Base-by-base conservation (phyloP, 768 basidiomycete genomes). In the Pholiota microspora region DNA sequence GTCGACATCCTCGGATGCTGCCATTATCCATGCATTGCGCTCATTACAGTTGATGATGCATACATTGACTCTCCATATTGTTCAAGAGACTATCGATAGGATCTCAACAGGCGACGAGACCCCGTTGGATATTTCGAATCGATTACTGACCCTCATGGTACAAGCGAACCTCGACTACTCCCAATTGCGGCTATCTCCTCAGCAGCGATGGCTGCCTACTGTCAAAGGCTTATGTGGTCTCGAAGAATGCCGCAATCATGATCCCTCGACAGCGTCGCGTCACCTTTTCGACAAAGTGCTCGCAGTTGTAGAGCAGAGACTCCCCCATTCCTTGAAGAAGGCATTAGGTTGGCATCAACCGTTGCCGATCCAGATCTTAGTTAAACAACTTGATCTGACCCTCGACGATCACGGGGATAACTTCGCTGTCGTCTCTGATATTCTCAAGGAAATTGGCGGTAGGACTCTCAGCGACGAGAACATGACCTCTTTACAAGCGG, bases 251-350 rank as follows among this genome's bases (percentile, higher is more conserved):
- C 63, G 65, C 16, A 70, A 31, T 12, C 29, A 31, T 31, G 29
- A 72, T 35, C 62, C 46, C 12, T 21, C 36, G 34, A 55, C 12
- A 4, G 51, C 62, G n/a, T 64, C 60, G 2, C 38, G 23, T 57
- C 46, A 62, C 35, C 66, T 80, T 2, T 79, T 76, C 51, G 74
- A 80, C 51, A 57, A 67, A 29, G 75, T 79, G 2, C 59, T 79
- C 28, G 57, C 67, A 1, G 59, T 70, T 1, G 61, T 78, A 42
- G 67, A 69, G 24, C 29, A 10, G 53, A 42, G 6, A 49, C 74
- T 13, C 66, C 71, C 1, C 36, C 60, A n/a, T 4, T 65, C 70
- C 0, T 57, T 80, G 24, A 67, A 61, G 8, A 49, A 45, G 1
- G 64, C 64, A 2, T 63, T 80, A 27, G 67, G 70, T 1, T 82